Evolutionary conservation across 805 yeast species (phyloP).

Genomic region (Yamadazyma endophytica): DNA sequence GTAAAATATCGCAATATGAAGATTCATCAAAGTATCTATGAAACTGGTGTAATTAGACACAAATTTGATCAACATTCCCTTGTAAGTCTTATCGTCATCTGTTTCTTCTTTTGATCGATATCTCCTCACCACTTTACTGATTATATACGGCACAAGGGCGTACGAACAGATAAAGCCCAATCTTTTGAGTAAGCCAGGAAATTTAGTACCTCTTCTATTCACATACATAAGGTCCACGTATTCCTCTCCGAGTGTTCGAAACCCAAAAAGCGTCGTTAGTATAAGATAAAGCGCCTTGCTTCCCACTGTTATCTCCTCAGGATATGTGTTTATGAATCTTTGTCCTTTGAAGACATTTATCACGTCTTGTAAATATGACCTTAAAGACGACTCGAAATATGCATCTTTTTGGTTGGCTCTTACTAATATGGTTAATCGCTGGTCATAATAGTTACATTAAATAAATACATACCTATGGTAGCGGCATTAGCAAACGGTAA

Average conservation of each 20-base stretch:
- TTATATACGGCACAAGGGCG: slow-evolving; percentile 58
- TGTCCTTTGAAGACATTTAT: slow-evolving; percentile 56
- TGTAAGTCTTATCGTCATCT: slow-evolving; percentile 6
- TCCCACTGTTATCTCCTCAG: slow-evolving; percentile 54
- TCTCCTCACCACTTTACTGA: slow-evolving; percentile 27
- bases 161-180: slow-evolving; percentile 57
- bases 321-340: slow-evolving; percentile 58
- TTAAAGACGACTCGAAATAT: slow-evolving; percentile 57
- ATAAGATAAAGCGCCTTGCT: slow-evolving; percentile 63
- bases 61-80: slow-evolving; percentile 14
- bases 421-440: slow-evolving; percentile 40
- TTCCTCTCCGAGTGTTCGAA: slow-evolving; percentile 90
- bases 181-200: slow-evolving; percentile 46
- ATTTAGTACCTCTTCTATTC: slow-evolving; percentile 42
- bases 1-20: slow-evolving; percentile 80
- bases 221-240: slow-evolving; percentile 80
- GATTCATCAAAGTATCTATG: slow-evolving; percentile 52
- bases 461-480: slow-evolving; percentile 61
- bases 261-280: slow-evolving; percentile 70
- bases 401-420: slow-evolving; percentile 89
- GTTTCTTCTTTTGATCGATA: slow-evolving; percentile 17
- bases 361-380: slow-evolving; percentile 52
- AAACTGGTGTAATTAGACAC: slow-evolving; percentile 41
- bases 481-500: slow-evolving; percentile 82
- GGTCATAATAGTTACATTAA: background rate